Base-by-base conservation (phyloP, 2,329 filamentous ascomycete species). In the Blumeria hordei region DNA sequence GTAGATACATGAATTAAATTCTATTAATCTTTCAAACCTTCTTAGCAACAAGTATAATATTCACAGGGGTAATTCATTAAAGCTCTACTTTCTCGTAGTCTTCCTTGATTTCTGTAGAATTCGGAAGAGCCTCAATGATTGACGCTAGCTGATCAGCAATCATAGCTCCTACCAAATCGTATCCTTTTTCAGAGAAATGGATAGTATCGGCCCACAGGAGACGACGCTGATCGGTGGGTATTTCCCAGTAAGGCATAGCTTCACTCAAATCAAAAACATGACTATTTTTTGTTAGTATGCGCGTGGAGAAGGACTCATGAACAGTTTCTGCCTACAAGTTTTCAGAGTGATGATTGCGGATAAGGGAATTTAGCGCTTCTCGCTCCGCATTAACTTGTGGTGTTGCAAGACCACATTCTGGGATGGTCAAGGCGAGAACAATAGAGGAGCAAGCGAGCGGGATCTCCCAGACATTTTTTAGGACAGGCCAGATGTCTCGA, bases 371-470 rank as follows among this genome's bases (percentile, higher is more conserved):
- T 54, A 83, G 64, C 21, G 65, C 61, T 28, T 70, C 64, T 6
- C 76, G 68, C 37, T 61, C 64, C 33, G 59, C 58, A 16, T 65
- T 64, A 18, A 71, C 62, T 59, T 58, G 21, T 60, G 61, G 28
- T 60, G 55, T 7, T 11, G n/a, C 34, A 35, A 14, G 6, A 28
- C 58, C 59, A 55, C 70, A 71, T 59, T 81, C 78, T 0, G 77
- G 77, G 2, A 84, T 70, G 0, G 79, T 83, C 52, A 83, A 68
- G 4, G 78, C 77, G 2, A 84, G 71, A 8, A 83, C 73, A 57
- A 76, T 76, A 60, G 69, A 69, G 10, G 71, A 71, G 33, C 69
- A 68, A 0, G 64, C 61, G 1, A 80, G 67, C 1, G 74, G 69
- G 1, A 75, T 64, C 45, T 69, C 64, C 72, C 75, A 83, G 39